Conservation (phyloP, 768 basidiomycete species). For the Kwoniella sp. region DNA sequence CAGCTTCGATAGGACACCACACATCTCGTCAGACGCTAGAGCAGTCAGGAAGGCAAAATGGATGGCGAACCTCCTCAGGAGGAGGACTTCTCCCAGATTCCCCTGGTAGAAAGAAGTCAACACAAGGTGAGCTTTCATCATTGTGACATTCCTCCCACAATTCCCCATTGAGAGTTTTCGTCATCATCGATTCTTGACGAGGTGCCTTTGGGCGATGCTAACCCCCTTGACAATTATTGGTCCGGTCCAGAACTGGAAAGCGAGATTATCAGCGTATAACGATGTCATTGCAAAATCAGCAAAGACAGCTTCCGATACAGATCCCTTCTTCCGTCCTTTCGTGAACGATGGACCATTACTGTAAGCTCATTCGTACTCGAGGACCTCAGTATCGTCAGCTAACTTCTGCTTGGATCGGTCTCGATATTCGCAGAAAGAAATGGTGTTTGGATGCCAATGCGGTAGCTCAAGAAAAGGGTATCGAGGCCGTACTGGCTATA, state of each 20-base stretch:
- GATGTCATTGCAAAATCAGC: slow-evolving; percentile 81
- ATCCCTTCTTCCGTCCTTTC: slow-evolving; percentile 91
- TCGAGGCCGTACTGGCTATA: slow-evolving; percentile 81
- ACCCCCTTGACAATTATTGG: neutral
- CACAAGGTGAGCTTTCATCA: slow-evolving; percentile 82
- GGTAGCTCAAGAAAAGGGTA: slow-evolving; percentile 96
- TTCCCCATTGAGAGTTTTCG: too few relatives aligned
- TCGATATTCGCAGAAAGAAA: slow-evolving; percentile 65
- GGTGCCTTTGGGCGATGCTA: neutral
- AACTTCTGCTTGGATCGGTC: neutral
- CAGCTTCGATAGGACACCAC: too few relatives aligned
- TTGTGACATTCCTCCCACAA: too few relatives aligned
- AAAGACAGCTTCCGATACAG: slow-evolving; percentile 85
- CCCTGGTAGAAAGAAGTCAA: slow-evolving; percentile 75
- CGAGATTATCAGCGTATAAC: slow-evolving; percentile 89
- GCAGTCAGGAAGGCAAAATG: too few relatives aligned
- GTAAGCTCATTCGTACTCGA: slow-evolving; percentile 29
- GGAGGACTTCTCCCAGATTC: slow-evolving; percentile 83
- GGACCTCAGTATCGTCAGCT: neutral
- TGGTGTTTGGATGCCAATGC: slow-evolving; percentile 87
- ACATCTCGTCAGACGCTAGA: too few relatives aligned
- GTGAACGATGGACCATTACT: slow-evolving; percentile 72
- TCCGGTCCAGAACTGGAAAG: slow-evolving; percentile 85
- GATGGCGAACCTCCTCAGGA: slow-evolving; percentile 89
- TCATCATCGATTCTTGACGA: too few relatives aligned